Base-by-base conservation (phyloP, 345 rosid species). In the Trapa incisa region DNA sequence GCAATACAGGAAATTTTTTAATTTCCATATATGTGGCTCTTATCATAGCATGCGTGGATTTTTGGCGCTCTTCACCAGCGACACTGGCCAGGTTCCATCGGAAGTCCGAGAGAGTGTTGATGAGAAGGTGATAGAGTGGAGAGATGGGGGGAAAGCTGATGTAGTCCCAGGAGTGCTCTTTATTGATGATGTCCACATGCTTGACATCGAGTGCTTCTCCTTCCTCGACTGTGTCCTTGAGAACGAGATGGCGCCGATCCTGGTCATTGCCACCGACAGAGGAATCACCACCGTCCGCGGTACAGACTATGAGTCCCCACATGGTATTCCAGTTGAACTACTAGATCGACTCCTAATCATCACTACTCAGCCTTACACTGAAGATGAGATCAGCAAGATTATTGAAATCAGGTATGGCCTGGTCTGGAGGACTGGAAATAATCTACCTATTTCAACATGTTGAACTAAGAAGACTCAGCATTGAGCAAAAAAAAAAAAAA, bases 131-230 rank as follows among this genome's bases (percentile, higher is more conserved):
- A 97, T 96, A 5, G 98, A 93, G 80, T 94, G 97, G 99, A 87
- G 92, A 75, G 99, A 91, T 77, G 99, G 91, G 82, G 99, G 97
- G 8, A 94, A 94, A 73, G 99, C 97, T 0, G 97, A 91, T 75
- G 87, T 88, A 60, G 97, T 94, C 38, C 99, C 99, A 0, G 97
- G 97, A 62, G 99, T 94, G 48, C 91, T 91, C 70, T 94, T 94
- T 82, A 94, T 94, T 6, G 96, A 94, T 61, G 99, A 94, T 72
- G 96, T 91, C 35, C 99, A 94, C 84, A 91, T 91, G 97, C 96
- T 94, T 54, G 99, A 94, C 66, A 89, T 94, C 0, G 99, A 94
- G 82, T 94, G 99, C 79, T 94, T 94, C 87, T 94, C 99, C 17
- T 93, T 93, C 86, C 82, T 90, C 39, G 90, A 93, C 75, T 87